Base-by-base conservation (phyloP, 345 rosid species). In the Rubroshorea leprosula region DNA sequence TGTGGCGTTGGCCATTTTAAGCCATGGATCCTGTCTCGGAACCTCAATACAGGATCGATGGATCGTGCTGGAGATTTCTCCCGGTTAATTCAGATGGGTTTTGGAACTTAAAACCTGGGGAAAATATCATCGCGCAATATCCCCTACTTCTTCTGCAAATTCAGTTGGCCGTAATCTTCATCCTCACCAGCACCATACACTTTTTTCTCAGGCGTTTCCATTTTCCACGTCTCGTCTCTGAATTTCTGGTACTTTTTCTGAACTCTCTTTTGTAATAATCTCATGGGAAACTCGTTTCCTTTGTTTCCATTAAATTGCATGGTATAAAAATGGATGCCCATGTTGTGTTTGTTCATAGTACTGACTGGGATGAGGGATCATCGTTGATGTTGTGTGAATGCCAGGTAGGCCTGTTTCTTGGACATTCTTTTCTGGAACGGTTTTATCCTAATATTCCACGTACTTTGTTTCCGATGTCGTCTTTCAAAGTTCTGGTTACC, bases 351-450 rank as follows among this genome's bases (percentile, higher is more conserved):
- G 41, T 2, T n/a, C n/a, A n/a, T n/a, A n/a, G n/a, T n/a, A n/a
- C n/a, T n/a, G n/a, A n/a, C n/a, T n/a, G n/a, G n/a, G n/a, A n/a
- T n/a, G n/a, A n/a, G n/a, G n/a, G n/a, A n/a, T 48, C 9, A 48
- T 14, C 20, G 12, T 5, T 21, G 0, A 25, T 57, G 5, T 57
- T 58, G 59, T 17, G 21, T 11, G 18, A 19, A 62, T 62, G 51
- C 5, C 72, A 77, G 76, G 38, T 73, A 13, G 78, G 81, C 12
- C 0, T 73, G 2, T 21, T 77, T 22, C 11, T 73, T 47, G 81
- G 76, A 25, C 63, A 57, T 49, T 63, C 60, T 0, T 10, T 64
- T 1, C 43, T 64, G 29, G 67, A 66, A 18, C 17, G 23, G 17
- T 55, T 14, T 45, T 64, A 43, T 51, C 70, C 68, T 4, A 1